These are phyloP conservation scores for Mucor irregularis DNA, from an alignment of 371 early-diverging fungal genomes.

Conservation along the genomic window DNA sequence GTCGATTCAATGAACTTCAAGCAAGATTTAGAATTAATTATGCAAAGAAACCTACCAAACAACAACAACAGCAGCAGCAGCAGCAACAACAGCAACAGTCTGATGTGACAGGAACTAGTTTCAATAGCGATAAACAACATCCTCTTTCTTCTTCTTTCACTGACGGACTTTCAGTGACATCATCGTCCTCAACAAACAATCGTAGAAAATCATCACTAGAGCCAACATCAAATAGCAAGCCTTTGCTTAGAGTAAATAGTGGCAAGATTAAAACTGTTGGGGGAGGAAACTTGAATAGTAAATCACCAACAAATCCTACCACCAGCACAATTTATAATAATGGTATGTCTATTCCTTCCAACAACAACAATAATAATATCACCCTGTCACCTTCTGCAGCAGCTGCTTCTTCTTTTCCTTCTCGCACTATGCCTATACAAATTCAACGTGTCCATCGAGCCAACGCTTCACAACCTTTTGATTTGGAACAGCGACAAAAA, in stretches of 20 bases:
- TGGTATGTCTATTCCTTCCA: not conserved
- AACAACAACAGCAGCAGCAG: constrained; percentile 18
- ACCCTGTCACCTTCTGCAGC: not conserved
- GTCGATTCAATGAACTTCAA: constrained; percentile 29
- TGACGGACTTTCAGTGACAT: too few species aligned
- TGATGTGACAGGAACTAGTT: constrained; percentile 3
- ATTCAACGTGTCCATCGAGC: constrained; percentile 37
- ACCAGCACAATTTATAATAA: too few species aligned
- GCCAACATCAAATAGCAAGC: constrained; percentile 5
- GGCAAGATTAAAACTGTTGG: constrained; percentile 5
- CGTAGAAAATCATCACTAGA: constrained; percentile 15
- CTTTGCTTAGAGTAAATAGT: constrained; percentile 1
- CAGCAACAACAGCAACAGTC: constrained; percentile 5
- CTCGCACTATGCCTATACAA: constrained; percentile 42
- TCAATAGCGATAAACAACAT: constrained; percentile 1
- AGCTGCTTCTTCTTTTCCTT: constrained; percentile 20
- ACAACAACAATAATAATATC: not conserved
- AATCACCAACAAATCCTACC: constrained; percentile 1
- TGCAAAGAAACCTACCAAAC: constrained; percentile 19
- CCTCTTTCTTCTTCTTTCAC: constrained; percentile 3
- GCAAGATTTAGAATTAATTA: constrained; percentile 29
- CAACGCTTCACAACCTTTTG: constrained; percentile 29
- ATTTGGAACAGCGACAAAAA: constrained; percentile 50
- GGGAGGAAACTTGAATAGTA: not conserved
- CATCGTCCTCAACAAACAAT: not conserved